Base-by-base conservation (phyloP, 441 rosid genomes). In the Eutrema salsugineum region DNA sequence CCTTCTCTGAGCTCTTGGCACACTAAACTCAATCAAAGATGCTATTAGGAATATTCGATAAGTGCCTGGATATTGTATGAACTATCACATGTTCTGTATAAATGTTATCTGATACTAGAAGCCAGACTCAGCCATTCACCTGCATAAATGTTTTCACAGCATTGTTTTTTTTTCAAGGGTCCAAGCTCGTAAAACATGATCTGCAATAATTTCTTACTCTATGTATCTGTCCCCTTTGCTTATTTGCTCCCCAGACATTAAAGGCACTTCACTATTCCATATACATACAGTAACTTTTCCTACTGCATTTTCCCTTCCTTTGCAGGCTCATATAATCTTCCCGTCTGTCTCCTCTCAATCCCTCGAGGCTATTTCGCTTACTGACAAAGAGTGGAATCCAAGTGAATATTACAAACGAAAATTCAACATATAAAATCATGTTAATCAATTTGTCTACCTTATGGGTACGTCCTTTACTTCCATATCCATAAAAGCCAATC, bases 331-430 rank as follows among this genome's bases (percentile, higher is more conserved):
- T 54, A 28, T 53, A 71, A 24, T 48, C 79, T 69, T 63, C 71
- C 75, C 28, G 30, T 62, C 68, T 63, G 75, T 54, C 79, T 76
- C 75, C 75, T 75, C 75, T 55, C 63, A 61, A 14, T 51, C 35
- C 43, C 73, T 68, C 68, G 63, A 61, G 73, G 38, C 72, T 35
- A 24, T 75, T 74, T 51, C 16, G 22, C 51, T 51, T 75, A 30
- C 38, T 15, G 60, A 75, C 66, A 75, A 68, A 36, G 17, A 68
- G 20, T 44, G 12, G 51, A 61, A 68, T 50, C 74, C 58, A 49
- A 66, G 66, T 61, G 35, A 61, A 61, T 58, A 35, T 42, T 42
- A 66, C 67, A 58, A 58, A 47, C 40, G 2, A 28, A 38, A 15
- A 46, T 57, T 48, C 60, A 47, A 51, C 56, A 46, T 24, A 43